A percentile compares a stretch with the other conserved stretches of the same genome.
These are phyloP conservation scores for Nitzschia sp. DNA, from an alignment of 108 stramenopile species.

Conservation along the genomic window DNA sequence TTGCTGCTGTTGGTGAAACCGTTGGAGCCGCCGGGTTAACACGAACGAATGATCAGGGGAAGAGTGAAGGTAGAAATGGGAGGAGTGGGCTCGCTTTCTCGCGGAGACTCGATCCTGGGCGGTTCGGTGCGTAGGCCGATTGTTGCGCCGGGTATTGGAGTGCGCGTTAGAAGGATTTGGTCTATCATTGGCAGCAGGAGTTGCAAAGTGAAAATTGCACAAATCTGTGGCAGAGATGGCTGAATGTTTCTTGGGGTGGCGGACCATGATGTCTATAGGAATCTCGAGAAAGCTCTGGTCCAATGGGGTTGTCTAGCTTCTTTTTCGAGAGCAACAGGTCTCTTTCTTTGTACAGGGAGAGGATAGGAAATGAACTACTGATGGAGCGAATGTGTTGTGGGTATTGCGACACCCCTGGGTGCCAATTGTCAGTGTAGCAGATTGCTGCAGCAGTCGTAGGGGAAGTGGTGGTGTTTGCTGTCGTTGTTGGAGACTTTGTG, in stretches of 20 bases:
- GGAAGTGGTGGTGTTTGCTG: too few relatives aligned
- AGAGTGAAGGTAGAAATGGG: slow-evolving; percentile 52
- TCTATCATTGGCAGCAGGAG: background rate
- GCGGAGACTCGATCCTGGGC: slow-evolving; percentile 40
- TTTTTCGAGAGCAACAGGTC: background rate
- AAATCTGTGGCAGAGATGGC: background rate
- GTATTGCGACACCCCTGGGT: too few relatives aligned
- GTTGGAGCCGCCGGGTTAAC: slow-evolving; percentile 26
- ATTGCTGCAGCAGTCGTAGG: too few relatives aligned
- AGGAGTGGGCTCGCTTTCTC: slow-evolving; percentile 32
- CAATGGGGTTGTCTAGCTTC: background rate
- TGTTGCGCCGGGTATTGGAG: background rate
- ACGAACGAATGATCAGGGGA: slow-evolving; percentile 51
- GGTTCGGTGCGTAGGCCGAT: slow-evolving; percentile 14
- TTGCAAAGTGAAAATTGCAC: background rate
- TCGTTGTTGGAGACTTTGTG: too few relatives aligned
- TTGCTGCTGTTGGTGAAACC: background rate
- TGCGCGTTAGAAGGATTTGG: background rate
- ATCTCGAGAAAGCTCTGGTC: too few relatives aligned
- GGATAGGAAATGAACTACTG: too few relatives aligned
- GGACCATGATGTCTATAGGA: background rate
- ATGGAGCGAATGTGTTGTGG: too few relatives aligned
- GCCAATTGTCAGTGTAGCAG: too few relatives aligned
- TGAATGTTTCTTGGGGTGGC: background rate
- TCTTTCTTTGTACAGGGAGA: too few relatives aligned